Conservation (phyloP, 2,329 filamentous ascomycete genomes). For the Exophiala bonariae region DNA sequence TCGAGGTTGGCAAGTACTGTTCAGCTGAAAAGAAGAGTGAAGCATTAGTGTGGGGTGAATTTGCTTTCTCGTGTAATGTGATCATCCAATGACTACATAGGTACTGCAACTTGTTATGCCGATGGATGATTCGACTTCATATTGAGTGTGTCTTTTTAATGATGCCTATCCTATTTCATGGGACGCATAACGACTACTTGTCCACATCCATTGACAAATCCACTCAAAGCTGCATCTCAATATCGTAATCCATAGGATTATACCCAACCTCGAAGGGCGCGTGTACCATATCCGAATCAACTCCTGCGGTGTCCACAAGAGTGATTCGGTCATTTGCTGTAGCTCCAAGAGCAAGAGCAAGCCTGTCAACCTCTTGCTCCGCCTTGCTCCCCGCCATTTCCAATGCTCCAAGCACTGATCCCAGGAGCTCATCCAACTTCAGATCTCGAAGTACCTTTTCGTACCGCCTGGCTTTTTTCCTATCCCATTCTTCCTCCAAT, state of each 20-base stretch:
- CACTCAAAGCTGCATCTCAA: no score
- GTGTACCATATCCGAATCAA: not conserved
- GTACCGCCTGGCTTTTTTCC: slow-evolving; percentile 27
- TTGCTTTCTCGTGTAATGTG: no score
- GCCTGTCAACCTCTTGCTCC: slow-evolving; percentile 41
- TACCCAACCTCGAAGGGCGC: slow-evolving; percentile 2
- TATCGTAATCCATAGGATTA: not conserved
- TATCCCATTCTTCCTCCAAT: slow-evolving; percentile 28
- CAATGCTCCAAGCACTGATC: slow-evolving; percentile 58
- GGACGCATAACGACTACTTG: no score
- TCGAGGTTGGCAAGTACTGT: no score
- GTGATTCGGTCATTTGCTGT: not conserved
- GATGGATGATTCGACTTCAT: no score
- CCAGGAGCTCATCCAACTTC: slow-evolving; percentile 61
- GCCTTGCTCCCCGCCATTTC: slow-evolving; percentile 59
- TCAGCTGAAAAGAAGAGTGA: no score
- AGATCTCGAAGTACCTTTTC: slow-evolving; percentile 57
- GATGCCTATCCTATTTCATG: no score
- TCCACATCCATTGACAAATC: no score
- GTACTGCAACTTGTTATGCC: no score
- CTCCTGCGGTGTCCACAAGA: not conserved
- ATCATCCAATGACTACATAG: no score
- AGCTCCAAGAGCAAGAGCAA: slow-evolving; percentile 9
- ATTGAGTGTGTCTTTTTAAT: no score
- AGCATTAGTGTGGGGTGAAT: no score